phyloP scores from a whole-genome alignment of 208 protist species.

The Leishmania martiniquensis region DNA sequence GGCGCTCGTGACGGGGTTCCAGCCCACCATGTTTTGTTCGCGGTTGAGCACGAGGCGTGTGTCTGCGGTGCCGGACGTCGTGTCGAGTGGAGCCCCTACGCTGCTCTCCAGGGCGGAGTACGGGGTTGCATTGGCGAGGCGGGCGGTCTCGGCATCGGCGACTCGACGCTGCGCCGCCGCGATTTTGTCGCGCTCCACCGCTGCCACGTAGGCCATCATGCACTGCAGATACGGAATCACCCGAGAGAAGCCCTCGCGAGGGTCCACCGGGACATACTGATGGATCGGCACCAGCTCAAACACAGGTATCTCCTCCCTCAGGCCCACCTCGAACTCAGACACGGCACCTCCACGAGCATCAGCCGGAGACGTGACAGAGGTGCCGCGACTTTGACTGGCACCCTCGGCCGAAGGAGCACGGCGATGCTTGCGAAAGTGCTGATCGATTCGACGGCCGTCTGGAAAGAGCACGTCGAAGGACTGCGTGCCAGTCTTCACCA shows the following conservation, averaged over 20 bases:
- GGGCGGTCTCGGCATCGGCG: not conserved
- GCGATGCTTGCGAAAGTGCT: constrained; percentile 33
- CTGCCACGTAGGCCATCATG: constrained; percentile 28
- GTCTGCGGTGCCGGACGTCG: constrained; percentile 1
- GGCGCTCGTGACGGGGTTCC: constrained; percentile 23
- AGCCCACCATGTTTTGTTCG: constrained; percentile 46
- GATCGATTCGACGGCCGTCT: constrained; percentile 41
- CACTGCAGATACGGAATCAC: constrained; percentile 67
- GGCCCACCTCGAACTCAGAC: constrained; percentile 22
- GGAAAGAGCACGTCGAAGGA: constrained; percentile 47
- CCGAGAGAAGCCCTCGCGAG: constrained; percentile 32
- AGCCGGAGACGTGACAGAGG: constrained; percentile 10
- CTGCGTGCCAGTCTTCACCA: constrained; percentile 51
- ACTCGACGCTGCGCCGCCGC: constrained; percentile 3
- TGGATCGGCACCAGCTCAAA: constrained; percentile 67
- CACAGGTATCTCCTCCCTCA: constrained; percentile 37
- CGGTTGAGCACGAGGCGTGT: constrained; percentile 26
- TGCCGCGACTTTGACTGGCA: constrained; percentile 2
- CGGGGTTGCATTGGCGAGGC: not conserved
- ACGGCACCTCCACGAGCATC: constrained; percentile 1
- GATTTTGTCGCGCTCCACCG: constrained; percentile 21
- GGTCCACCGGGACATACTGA: constrained; percentile 57
- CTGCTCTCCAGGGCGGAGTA: not conserved
- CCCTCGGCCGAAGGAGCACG: constrained; percentile 5
- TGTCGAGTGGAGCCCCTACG: not conserved